phyloP scores from a whole-genome alignment of 352 stramenopile species.

The Phytophthora chlamydospora region DNA sequence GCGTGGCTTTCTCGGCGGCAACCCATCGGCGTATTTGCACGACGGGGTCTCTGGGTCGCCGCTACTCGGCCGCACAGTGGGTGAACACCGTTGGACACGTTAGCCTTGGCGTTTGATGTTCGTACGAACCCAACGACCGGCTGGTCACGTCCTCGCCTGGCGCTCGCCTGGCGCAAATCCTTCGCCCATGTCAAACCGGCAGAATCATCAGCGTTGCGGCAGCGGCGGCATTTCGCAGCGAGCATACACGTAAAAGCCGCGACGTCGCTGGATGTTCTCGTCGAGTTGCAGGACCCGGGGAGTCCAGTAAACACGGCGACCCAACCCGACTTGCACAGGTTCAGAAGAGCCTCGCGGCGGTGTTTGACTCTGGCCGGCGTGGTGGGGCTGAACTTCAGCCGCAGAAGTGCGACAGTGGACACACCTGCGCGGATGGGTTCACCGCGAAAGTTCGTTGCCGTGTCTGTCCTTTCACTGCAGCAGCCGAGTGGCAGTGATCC shows the following conservation, averaged over 20 bases:
- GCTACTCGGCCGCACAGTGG: neutral
- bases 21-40: neutral
- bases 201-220: neutral
- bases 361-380: constrained; percentile 23
- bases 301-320: too few relatives aligned
- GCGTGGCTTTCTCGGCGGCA: too few relatives aligned
- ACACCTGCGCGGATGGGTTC: neutral
- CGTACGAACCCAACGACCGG: constrained; percentile 14
- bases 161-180: constrained; percentile 14
- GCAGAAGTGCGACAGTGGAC: constrained; percentile 3
- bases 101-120: constrained; percentile 24
- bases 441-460: neutral
- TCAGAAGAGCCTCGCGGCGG: constrained; percentile 4
- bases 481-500: too few relatives aligned
- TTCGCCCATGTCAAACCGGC: constrained; percentile 24
- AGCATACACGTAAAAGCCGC: constrained; percentile 14
- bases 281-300: constrained; percentile 21
- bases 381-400: too few relatives aligned
- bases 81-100: constrained; percentile 16
- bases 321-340: constrained; percentile 18
- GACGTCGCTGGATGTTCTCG: constrained; percentile 33
- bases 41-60: neutral
- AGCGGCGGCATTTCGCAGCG: constrained; percentile 11
- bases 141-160: constrained; percentile 6
- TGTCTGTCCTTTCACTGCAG: too few relatives aligned